Percentiles rank a stretch among this genome's conserved stretches.
Evolutionary conservation across 352 stramenopile genomes (phyloP).

Genomic region (Aphanomyces cochlioides): DNA sequence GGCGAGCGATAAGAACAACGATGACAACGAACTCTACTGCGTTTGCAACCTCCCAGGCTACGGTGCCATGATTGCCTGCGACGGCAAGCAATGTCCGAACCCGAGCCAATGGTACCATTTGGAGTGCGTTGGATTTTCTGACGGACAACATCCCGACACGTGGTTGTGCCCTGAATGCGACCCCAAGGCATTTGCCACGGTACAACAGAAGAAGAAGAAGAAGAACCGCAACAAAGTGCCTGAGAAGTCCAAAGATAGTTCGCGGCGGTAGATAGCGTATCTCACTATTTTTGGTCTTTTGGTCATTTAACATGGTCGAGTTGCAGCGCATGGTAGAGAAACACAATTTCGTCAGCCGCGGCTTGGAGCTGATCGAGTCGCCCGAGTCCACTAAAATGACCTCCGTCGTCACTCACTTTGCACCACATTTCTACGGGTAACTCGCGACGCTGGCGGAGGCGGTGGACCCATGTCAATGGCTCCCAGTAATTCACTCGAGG

Average conservation of each 20-base stretch:
- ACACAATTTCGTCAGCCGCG: conserved; percentile 77
- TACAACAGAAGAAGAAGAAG: conserved; percentile 85
- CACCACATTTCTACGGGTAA: conserved; percentile 8
- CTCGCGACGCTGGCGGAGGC: conserved; percentile 58
- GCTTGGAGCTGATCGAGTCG: conserved; percentile 74
- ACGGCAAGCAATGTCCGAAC: conserved; percentile 84
- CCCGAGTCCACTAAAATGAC: conserved; percentile 75
- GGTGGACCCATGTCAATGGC: conserved; percentile 80
- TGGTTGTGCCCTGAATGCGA: conserved; percentile 85
- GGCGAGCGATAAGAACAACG: conserved; percentile 47
- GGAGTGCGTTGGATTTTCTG: conserved; percentile 77
- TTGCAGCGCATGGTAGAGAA: conserved; percentile 65
- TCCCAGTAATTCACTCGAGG: conserved; percentile 83
- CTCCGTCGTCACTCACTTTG: conserved; percentile 66
- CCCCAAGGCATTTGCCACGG: conserved; percentile 70
- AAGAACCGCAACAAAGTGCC: not conserved
- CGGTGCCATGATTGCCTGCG: conserved; percentile 86
- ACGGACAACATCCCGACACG: conserved; percentile 76
- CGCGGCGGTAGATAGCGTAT: not conserved
- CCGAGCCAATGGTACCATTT: conserved; percentile 86
- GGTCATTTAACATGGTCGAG: conserved; percentile 31
- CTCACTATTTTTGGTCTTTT: not conserved
- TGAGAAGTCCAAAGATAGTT: not conserved
- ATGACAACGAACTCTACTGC: conserved; percentile 87
- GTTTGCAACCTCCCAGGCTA: conserved; percentile 84